Conservation (phyloP, 768 basidiomycete species). For the Boletus rubroflammeus region DNA sequence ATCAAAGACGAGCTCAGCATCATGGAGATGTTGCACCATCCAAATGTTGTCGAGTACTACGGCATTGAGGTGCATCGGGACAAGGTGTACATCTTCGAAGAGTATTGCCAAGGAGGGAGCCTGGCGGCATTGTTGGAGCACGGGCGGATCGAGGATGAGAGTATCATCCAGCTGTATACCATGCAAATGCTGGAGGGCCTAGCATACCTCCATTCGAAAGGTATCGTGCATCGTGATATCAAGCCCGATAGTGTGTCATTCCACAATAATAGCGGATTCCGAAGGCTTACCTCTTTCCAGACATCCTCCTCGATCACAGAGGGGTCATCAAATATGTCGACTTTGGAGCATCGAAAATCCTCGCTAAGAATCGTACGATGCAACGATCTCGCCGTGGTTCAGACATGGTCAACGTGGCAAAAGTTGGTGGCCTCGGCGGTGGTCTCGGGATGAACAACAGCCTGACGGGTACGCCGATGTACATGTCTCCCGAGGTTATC, state of each 20-base stretch:
- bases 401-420: conserved; percentile 36
- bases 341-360: conserved; percentile 95
- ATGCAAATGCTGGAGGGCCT: conserved; percentile 97
- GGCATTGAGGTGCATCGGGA: conserved; percentile 99
- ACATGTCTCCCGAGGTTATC: conserved; percentile 99
- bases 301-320: conserved; percentile 85
- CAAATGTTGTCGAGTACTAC: conserved; percentile 97
- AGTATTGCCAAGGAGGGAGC: conserved; percentile 96
- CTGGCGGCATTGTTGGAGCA: conserved; percentile 84
- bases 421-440: conserved; percentile 33
- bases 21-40: conserved; percentile 97
- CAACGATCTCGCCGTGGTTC: conserved; percentile 60
- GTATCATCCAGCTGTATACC: conserved; percentile 91
- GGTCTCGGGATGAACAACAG: conserved; percentile 70
- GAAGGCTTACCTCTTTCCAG: conserved; percentile 40
- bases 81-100: conserved; percentile 98
- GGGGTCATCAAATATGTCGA: conserved; percentile 97
- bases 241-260: conserved; percentile 90
- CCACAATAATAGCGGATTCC: not conserved
- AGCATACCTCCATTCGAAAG: conserved; percentile 87
- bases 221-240: conserved; percentile 93
- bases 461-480: conserved; percentile 97
- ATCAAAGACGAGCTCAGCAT: conserved; percentile 95
- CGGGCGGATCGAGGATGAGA: conserved; percentile 95
- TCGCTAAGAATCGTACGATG: conserved; percentile 86